Base-by-base conservation (phyloP, 129 eudicot genomes). In the Mikania micrantha region DNA sequence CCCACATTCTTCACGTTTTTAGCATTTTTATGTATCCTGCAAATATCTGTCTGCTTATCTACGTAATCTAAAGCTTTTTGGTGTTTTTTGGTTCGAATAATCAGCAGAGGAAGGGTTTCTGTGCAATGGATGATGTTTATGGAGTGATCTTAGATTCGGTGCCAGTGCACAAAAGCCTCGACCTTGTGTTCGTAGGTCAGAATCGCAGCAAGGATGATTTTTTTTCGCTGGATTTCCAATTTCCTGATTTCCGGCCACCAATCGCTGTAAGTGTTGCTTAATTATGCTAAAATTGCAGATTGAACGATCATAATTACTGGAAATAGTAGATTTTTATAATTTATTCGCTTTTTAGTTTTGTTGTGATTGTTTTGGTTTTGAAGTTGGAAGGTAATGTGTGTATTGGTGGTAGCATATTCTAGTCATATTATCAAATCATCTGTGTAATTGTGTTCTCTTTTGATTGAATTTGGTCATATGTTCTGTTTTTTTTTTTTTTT, bases 71-170 rank as follows among this genome's bases (percentile, higher is more conserved):
- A 36, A 13, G 2, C 9, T n/a, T n/a, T n/a, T n/a, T n/a, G n/a
- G n/a, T n/a, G n/a, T 21, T 16, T 50, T 57, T 41, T 42, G n/a
- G 9, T 62, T 35, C 12, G 28, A 44, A 13, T 41, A 20, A 67
- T 12, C 62, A 75, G 69, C 79, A 75, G 25, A 16, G 79, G 20
- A 75, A 75, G 64, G 20, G 50, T 10, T 67, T 75, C 7, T 67
- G 79, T 13, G 62, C 79, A 60, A 75, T 75, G 74, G 69, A 67
- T 17, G 79, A 75, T 75, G 79, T 28, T n/a, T 67, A 67, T 59
- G 79, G 79, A 58, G 69, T 29, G 1, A 59, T 75, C 17, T 1
- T 68, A 34, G 69, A 59, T 8, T 34, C 79, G 13, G 41, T 57
- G 31, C 73, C 54, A 17, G 36, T 66, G 11, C 74, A 75, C 13